Percentiles rank a stretch among this genome's conserved stretches.
phyloP scores from a whole-genome alignment of 306 rosid species.

The Begonia loranthoides region DNA sequence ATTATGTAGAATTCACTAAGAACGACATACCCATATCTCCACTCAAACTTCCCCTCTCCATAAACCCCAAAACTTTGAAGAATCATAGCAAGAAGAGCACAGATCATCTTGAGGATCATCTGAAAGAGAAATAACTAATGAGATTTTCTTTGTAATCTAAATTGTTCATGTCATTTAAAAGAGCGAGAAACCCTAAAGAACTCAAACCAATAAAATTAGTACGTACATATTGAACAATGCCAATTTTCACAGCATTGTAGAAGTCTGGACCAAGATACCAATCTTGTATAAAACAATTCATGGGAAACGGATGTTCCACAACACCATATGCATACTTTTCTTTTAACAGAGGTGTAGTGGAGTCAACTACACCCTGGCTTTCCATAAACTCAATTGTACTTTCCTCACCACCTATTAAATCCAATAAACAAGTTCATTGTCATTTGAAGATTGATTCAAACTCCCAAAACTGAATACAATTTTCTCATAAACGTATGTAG shows the following conservation, averaged over 20 bases:
- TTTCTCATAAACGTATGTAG: no score
- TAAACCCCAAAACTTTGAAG: slow-evolving; percentile 85
- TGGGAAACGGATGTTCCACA: slow-evolving; percentile 97
- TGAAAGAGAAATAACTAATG: slow-evolving; percentile 18
- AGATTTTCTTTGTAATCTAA: no score
- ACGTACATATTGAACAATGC: slow-evolving; percentile 98
- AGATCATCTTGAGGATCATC: slow-evolving; percentile 95
- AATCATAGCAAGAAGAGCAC: slow-evolving; percentile 90
- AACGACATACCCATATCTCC: slow-evolving; percentile 79
- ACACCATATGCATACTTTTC: slow-evolving; percentile 76
- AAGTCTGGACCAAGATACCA: slow-evolving; percentile 90
- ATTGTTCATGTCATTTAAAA: no score
- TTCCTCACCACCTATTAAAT: slow-evolving; percentile 69
- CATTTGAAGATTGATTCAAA: no score
- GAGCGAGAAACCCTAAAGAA: no score
- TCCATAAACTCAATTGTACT: slow-evolving; percentile 83
- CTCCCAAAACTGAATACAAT: no score
- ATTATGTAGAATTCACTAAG: neutral
- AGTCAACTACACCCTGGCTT: slow-evolving; percentile 45
- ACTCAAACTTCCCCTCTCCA: slow-evolving; percentile 92
- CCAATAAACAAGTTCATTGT: no score
- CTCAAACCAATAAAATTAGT: no score
- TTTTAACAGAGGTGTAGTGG: slow-evolving; percentile 65
- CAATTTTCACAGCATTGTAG: slow-evolving; percentile 94
- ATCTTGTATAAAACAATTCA: slow-evolving; percentile 60